Base-by-base conservation (phyloP, 2,329 filamentous ascomycete genomes). In the Alternaria brassicae region DNA sequence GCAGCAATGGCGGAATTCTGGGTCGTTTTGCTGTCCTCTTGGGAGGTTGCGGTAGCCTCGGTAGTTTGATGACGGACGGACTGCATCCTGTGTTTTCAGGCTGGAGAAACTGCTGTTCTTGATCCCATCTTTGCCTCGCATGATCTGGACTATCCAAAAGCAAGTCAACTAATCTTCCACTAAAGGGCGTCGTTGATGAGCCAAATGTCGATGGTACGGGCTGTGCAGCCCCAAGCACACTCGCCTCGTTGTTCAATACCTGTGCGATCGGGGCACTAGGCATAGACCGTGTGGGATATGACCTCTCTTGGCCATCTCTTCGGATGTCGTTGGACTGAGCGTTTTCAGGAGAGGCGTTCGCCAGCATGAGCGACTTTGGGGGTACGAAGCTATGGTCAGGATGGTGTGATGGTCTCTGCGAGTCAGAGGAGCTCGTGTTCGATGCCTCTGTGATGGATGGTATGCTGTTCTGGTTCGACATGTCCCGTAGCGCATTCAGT, bases 1-100 rank as follows among this genome's bases (percentile, higher is more conserved):
- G 87, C 10, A 89, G 74, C 15, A 83, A 74, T 7, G 82, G 82
- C 12, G 81, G 82, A 48, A 83, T 79, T 23, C 78, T 73, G 13
- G 76, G 76, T 37, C 78, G 63, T 61, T 71, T 73, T 19, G 68
- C 53, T 19, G 65, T 66, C 49, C 73, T 76, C 58, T 72, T 74
- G 27, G 67, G 71, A 30, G 61, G 70, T 49, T 72, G 72, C 28
- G 70, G 78, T 19, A 78, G 75, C 60, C 79, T 79, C 3, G 81
- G 81, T 25, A 80, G 63, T 36, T 69, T 77, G 32, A 76, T 69
- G 25, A 74, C 61, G 12, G 67, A 63, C 23, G 61, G 67, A 5
- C 72, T 72, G 9, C 58, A 48, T 6, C 56, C 65, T 15, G 48
- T 45, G 8, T 64, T 53, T 3, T 64, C 60, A 23, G 66, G 30